Percentiles rank a stretch among this genome's conserved stretches.
phyloP scores from a whole-genome alignment of 352 stramenopile species.

The Albugo candida region DNA sequence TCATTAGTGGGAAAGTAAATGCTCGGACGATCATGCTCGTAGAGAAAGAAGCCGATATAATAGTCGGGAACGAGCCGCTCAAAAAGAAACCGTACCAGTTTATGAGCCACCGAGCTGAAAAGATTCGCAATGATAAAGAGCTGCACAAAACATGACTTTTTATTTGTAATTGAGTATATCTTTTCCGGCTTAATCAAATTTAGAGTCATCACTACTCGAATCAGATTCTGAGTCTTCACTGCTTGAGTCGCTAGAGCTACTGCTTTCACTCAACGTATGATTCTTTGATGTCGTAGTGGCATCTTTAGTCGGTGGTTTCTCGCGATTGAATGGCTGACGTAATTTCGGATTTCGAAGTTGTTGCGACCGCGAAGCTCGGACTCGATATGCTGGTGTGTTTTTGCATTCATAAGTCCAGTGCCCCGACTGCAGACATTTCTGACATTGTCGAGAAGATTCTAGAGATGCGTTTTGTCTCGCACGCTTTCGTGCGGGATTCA shows the following conservation, averaged over 20 bases:
- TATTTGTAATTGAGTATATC: no score
- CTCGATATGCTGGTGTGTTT: constrained; percentile 62
- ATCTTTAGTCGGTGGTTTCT: constrained; percentile 24
- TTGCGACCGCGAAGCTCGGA: constrained; percentile 51
- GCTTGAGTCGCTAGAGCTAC: constrained; percentile 2
- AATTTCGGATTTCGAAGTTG: constrained; percentile 66
- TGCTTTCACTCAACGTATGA: constrained; percentile 9
- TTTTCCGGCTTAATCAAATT: constrained; percentile 1
- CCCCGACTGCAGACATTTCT: constrained; percentile 59
- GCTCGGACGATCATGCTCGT: constrained; percentile 86
- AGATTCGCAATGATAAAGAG: constrained; percentile 35
- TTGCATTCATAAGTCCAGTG: constrained; percentile 82
- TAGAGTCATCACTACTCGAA: constrained; percentile 4
- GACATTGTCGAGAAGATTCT: constrained; percentile 19
- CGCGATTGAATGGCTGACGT: constrained; percentile 61
- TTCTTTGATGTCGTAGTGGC: constrained; percentile 19
- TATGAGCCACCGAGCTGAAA: constrained; percentile 60
- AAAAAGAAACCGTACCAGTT: constrained; percentile 49
- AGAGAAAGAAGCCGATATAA: constrained; percentile 86
- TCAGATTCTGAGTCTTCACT: constrained; percentile 6
- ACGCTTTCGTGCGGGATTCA: no score
- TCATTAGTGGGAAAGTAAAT: constrained; percentile 89
- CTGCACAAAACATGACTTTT: not conserved
- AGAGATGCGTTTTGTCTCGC: no score
- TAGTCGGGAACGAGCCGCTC: constrained; percentile 53